Conservation (phyloP, 2,329 filamentous ascomycete genomes). For the Arthrobotrys sinensis region DNA sequence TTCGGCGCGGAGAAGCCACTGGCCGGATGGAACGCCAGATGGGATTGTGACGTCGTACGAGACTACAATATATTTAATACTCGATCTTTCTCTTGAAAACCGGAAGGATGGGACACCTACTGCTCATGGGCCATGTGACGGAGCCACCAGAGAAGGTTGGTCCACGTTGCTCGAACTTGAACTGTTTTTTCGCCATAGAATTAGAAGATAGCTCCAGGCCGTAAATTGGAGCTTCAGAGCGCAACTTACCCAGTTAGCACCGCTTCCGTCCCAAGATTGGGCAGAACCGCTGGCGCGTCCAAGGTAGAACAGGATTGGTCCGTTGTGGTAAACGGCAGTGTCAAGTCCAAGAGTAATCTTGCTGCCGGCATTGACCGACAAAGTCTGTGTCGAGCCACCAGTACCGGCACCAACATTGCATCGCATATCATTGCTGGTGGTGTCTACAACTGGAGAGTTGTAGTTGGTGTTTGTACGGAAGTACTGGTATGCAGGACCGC, state of each 20-base stretch:
- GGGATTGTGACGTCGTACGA: constrained; percentile 64
- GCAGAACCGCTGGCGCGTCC: constrained; percentile 65
- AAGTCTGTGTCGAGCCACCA: constrained; percentile 64
- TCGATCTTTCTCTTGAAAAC: neutral
- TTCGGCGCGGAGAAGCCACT: constrained; percentile 67
- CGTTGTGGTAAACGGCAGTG: constrained; percentile 66
- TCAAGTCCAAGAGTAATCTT: constrained; percentile 66
- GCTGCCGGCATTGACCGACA: constrained; percentile 62
- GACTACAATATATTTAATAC: constrained; percentile 16
- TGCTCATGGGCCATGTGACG: constrained; percentile 40
- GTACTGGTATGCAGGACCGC: constrained; percentile 65
- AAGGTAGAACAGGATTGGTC: constrained; percentile 67
- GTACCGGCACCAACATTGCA: constrained; percentile 54
- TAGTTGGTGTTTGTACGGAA: constrained; percentile 71
- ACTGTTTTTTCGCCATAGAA: constrained; percentile 5
- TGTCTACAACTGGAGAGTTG: constrained; percentile 59
- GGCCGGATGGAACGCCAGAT: constrained; percentile 64
- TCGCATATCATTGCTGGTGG: constrained; percentile 49
- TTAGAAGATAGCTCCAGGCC: neutral
- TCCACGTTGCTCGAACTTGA: constrained; percentile 57
- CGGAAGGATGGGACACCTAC: constrained; percentile 6
- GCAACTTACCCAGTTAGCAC: constrained; percentile 63
- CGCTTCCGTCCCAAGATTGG: constrained; percentile 65
- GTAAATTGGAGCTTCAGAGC: constrained; percentile 16
- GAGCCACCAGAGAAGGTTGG: constrained; percentile 37